phyloP scores from a whole-genome alignment of 495 filamentous ascomycete genomes.

The Glarea lozoyensis region DNA sequence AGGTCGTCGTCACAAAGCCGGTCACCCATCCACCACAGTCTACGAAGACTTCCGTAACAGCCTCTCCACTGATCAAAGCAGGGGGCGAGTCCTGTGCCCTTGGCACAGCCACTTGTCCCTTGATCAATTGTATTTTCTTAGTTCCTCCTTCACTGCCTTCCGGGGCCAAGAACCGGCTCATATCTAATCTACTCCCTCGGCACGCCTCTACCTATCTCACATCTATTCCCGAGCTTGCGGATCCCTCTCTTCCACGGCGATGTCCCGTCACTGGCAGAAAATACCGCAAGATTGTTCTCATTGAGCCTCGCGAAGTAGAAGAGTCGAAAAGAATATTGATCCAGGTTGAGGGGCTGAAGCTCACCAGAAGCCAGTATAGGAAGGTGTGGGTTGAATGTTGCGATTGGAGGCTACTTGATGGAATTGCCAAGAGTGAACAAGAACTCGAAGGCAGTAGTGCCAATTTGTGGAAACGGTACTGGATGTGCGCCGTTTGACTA shows the following conservation, averaged over 20 bases:
- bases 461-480: slow-evolving; percentile 13
- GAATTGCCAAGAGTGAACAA: slow-evolving; percentile 29
- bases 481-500: slow-evolving; percentile 13
- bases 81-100: slow-evolving; percentile 13
- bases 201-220: slow-evolving; percentile 30
- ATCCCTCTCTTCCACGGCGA: slow-evolving; percentile 2
- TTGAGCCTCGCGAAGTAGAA: slow-evolving; percentile 30
- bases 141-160: slow-evolving; percentile 35
- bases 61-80: slow-evolving; percentile 3
- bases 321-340: slow-evolving; percentile 31
- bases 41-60: neutral
- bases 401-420: slow-evolving; percentile 42
- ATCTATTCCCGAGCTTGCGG: slow-evolving; percentile 2
- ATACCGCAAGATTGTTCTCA: slow-evolving; percentile 32
- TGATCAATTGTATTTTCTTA: slow-evolving; percentile 31
- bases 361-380: slow-evolving; percentile 26
- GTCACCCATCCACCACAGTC: neutral
- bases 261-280: slow-evolving; percentile 7
- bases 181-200: slow-evolving; percentile 30
- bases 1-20: neutral
- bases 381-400: slow-evolving; percentile 34
- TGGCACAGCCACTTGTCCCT: slow-evolving; percentile 21
- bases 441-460: slow-evolving; percentile 7
- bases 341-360: slow-evolving; percentile 23
- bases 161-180: slow-evolving; percentile 30